A percentile compares a stretch with the other conserved stretches of the same genome.
These are phyloP conservation scores for Backusella psychrophila DNA, from an alignment of 192 early-diverging fungal species.

Conservation along the genomic window DNA sequence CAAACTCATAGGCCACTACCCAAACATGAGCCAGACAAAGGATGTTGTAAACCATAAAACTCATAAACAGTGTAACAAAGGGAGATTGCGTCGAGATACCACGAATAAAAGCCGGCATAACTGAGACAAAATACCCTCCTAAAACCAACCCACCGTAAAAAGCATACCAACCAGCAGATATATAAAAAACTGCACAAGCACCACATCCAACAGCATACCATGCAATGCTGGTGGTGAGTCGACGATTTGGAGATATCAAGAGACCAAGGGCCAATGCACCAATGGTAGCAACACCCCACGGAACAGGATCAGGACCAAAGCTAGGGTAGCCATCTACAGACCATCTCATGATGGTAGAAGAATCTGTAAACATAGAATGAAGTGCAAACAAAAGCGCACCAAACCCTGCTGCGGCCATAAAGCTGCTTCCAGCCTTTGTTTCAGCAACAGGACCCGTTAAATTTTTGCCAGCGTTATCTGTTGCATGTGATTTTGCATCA, in stretches of 20 bases:
- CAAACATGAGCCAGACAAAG: conserved; percentile 74
- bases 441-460: not conserved
- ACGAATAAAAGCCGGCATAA: conserved; percentile 61
- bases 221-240: conserved; percentile 41
- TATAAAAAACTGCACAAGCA: conserved; percentile 56
- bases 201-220: conserved; percentile 62
- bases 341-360: conserved; percentile 76
- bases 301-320: conserved; percentile 70
- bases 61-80: conserved; percentile 60
- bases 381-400: conserved; percentile 68
- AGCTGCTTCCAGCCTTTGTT: conserved; percentile 32
- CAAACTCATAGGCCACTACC: conserved; percentile 83
- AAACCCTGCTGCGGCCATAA: conserved; percentile 55
- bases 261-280: conserved; percentile 59
- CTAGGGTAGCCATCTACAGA: conserved; percentile 70
- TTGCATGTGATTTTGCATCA: conserved; percentile 7
- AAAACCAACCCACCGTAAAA: conserved; percentile 65
- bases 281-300: conserved; percentile 67
- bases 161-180: conserved; percentile 57
- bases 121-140: conserved; percentile 55
- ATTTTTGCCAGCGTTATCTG: not conserved
- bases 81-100: conserved; percentile 54
- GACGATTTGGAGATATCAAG: conserved; percentile 41
- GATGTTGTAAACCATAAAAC: conserved; percentile 67
- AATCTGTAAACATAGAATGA: conserved; percentile 77